Evolutionary conservation across 371 early-diverging fungal species (phyloP).

Genomic region (Rhizopus delemar): DNA sequence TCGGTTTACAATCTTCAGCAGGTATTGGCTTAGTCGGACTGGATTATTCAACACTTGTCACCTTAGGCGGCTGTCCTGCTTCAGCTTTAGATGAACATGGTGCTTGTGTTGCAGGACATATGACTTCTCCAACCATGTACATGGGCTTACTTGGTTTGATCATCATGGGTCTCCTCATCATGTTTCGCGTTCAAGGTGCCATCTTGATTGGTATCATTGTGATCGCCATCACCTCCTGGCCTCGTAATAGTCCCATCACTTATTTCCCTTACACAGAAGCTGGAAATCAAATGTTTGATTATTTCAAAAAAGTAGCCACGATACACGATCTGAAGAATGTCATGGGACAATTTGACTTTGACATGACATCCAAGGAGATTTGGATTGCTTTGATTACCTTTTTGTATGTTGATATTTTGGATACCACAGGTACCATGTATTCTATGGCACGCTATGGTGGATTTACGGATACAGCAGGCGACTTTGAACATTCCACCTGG

Average conservation of each 20-base stretch:
- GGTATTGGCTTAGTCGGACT: conserved; percentile 74
- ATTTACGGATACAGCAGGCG: conserved; percentile 69
- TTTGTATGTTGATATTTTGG: conserved; percentile 79
- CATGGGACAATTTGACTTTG: conserved; percentile 65
- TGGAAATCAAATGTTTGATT: conserved; percentile 67
- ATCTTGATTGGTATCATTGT: conserved; percentile 72
- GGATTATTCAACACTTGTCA: conserved; percentile 65
- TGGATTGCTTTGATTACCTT: conserved; percentile 83
- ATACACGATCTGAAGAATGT: conserved; percentile 64
- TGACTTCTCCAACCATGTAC: conserved; percentile 71
- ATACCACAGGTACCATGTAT: conserved; percentile 78
- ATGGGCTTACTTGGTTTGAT: conserved; percentile 76
- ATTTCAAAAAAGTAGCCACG: conserved; percentile 72
- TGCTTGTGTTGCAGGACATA: conserved; percentile 56
- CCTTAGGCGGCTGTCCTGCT: conserved; percentile 67
- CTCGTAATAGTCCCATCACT: conserved; percentile 63
- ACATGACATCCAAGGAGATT: conserved; percentile 59
- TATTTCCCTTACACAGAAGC: conserved; percentile 70
- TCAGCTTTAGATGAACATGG: conserved; percentile 51
- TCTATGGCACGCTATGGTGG: conserved; percentile 81
- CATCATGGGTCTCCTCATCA: conserved; percentile 64
- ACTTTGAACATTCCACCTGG: conserved; percentile 72
- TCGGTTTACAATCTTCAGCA: conserved; percentile 74
- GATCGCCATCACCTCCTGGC: conserved; percentile 71
- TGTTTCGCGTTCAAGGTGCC: conserved; percentile 72